Percentiles rank a stretch among this genome's conserved stretches.
These are phyloP conservation scores for Bipolaris victoriae DNA, from an alignment of 2,329 filamentous ascomycete genomes.

Conservation along the genomic window DNA sequence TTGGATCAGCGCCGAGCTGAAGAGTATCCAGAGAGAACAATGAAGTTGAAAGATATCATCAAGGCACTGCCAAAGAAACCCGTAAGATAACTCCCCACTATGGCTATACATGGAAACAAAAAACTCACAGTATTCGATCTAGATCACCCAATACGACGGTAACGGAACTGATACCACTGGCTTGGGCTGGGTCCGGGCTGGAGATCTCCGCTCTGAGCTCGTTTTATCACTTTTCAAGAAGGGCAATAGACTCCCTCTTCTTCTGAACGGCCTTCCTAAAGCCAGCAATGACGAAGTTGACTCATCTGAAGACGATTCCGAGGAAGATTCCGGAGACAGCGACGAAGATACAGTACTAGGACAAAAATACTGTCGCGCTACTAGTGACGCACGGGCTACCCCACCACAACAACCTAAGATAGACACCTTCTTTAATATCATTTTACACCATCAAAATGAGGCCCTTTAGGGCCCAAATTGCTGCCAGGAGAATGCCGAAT, in stretches of 20 bases:
- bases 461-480: no score
- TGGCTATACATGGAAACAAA: background rate
- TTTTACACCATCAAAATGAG: no score
- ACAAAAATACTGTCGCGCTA: no score
- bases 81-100: background rate
- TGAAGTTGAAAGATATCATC: constrained; percentile 9
- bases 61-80: constrained; percentile 11
- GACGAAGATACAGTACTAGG: no score
- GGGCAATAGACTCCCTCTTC: constrained; percentile 13
- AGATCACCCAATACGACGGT: constrained; percentile 15
- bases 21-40: constrained; percentile 3
- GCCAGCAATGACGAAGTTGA: background rate
- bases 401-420: no score
- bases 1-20: constrained; percentile 1
- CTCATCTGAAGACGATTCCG: background rate
- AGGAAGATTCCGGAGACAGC: background rate
- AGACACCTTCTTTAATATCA: no score
- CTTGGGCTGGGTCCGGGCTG: constrained; percentile 12
- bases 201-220: constrained; percentile 20
- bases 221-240: constrained; percentile 17
- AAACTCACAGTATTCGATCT: background rate
- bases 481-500: no score
- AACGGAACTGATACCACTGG: constrained; percentile 5
- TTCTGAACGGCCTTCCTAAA: constrained; percentile 20
- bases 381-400: no score